Evolutionary conservation across 306 rosid species (phyloP), one percentile per base, ranked within the genome.

Genomic region (Begonia masoniana): DNA sequence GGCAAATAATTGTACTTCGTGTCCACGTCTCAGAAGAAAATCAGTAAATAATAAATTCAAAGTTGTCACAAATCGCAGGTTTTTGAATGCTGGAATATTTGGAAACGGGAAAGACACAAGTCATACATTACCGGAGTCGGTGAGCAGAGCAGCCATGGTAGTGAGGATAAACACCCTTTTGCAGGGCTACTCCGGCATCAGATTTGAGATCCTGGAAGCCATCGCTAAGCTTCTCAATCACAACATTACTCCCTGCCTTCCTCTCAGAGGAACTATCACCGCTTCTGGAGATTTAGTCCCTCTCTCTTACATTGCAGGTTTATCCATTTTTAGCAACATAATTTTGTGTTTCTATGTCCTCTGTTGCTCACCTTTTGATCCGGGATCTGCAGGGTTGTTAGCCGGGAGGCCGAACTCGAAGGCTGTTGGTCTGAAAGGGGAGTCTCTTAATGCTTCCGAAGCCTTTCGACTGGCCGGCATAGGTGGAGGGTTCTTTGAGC

Each of bases 271-370:
- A 2, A 85, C 97, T 26, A 85, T 89, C 54, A 51, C 85, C 1
- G 78, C 97, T 0, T 89, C 97, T 0, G 97, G 95, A 5, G 97
- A 89, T 68, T 54, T 89, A 16, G 87, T 89, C 15, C 97, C 95
- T 6, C 75, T 89, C 9, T 82, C 97, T 0, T 89, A 89, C 58
- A 78, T 89, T 35, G 97, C 87, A 31, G 39, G 39, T 31, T 21
- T 3, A 21, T 21, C 24, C 24, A 21, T 21, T 21, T 1, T 21
- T 21, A 21, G 24, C 24, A 1, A 21, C 24, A 3, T 7, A 31
- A 31, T 31, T 31, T 7, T 31, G 39, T 31, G 8, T 31, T 1
- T 31, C 8, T 31, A 0, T 31, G 8, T 31, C 39, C 1, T 7
- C 39, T 31, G 9, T 31, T 5, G 39, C 39, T 31, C 4, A 31